Evolutionary conservation across 768 basidiomycete genomes (phyloP), one percentile per base, ranked within the genome.

Genomic region (Pulveroboletus ravenelii): DNA sequence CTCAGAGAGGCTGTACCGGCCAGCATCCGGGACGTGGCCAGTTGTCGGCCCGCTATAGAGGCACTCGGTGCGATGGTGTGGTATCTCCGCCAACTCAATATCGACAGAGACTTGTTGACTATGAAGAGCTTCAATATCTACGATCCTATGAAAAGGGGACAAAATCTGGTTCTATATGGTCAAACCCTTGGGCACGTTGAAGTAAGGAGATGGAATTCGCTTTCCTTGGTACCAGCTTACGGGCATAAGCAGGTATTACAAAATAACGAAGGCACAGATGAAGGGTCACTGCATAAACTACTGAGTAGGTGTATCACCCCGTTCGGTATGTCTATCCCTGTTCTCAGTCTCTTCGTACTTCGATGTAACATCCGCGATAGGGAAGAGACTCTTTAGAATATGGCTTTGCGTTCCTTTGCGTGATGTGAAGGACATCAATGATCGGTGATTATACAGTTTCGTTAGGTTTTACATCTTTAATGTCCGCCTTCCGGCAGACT

Each of bases 51-150:
- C 49, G 87, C 93, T 0, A 86, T 97, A 48, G 84, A 89, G 58
- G 87, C 95, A 0, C 70, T 99, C 15, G 96, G 96, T 1, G 82
- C 84, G 2, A 87, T 97, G 87, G 82, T 95, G 38, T 97, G 92
- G 89, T 93, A 93, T 64, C 79, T 98, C 13, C 84, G 88, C 34
- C 89, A 91, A 53, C 78, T 99, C 36, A 98, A 98, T 63, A 92
- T 98, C 55, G 95, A 94, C 72, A 89, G 91, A 63, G 94, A 97
- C 56, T 83, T 99, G 48, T 68, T 99, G 61, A 89, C 85, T 48
- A 93, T 96, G 87, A 88, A 84, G 72, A 98, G 98, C 64, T 99
- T 99, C 78, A 94, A 97, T 59, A 77, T 96, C 35, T 96, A 95
- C 62, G 93, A 97, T 67, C 96, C 96, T 0, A 92, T 97, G 81